Evolutionary conservation across 2,329 filamentous ascomycete species (phyloP).

Genomic region (Neofusicoccum ribis): DNA sequence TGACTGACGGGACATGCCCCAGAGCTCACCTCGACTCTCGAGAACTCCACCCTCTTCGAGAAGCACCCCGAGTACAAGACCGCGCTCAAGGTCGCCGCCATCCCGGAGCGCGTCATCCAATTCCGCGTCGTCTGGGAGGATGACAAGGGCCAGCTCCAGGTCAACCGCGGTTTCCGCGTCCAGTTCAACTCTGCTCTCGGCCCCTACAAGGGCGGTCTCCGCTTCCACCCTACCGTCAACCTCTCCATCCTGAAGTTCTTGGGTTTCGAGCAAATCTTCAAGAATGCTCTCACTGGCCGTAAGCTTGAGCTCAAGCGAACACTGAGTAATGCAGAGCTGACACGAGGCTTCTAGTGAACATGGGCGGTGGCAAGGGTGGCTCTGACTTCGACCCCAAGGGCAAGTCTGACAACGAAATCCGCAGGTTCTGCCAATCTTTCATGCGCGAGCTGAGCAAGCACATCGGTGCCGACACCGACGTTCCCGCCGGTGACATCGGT

Average conservation of each 20-base stretch:
- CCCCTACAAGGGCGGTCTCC: slow-evolving; percentile 95
- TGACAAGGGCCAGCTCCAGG: slow-evolving; percentile 82
- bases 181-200: slow-evolving; percentile 98
- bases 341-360: slow-evolving; percentile 62
- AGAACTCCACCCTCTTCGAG: slow-evolving; percentile 89
- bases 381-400: slow-evolving; percentile 99
- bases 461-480: slow-evolving; percentile 94
- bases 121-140: slow-evolving; percentile 98
- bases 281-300: slow-evolving; percentile 96
- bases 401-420: slow-evolving; percentile 96
- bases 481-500: slow-evolving; percentile 96
- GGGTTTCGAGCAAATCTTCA: slow-evolving; percentile 99
- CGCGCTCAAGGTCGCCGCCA: slow-evolving; percentile 80
- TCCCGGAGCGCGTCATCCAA: slow-evolving; percentile 94
- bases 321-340: slow-evolving; percentile 2
- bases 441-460: slow-evolving; percentile 95
- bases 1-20: slow-evolving; percentile 21
- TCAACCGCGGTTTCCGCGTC: slow-evolving; percentile 94
- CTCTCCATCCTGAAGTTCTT: slow-evolving; percentile 86
- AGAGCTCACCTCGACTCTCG: slow-evolving; percentile 95
- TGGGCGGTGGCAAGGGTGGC: slow-evolving; percentile 97
- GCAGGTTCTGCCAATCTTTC: slow-evolving; percentile 93
- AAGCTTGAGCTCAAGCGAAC: slow-evolving; percentile 41
- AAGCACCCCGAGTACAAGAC: slow-evolving; percentile 94
- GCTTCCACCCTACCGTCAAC: slow-evolving; percentile 89